Evolutionary conservation across 768 basidiomycete species (phyloP), one percentile per base, ranked within the genome.

Genomic region (Ramaria sp.): DNA sequence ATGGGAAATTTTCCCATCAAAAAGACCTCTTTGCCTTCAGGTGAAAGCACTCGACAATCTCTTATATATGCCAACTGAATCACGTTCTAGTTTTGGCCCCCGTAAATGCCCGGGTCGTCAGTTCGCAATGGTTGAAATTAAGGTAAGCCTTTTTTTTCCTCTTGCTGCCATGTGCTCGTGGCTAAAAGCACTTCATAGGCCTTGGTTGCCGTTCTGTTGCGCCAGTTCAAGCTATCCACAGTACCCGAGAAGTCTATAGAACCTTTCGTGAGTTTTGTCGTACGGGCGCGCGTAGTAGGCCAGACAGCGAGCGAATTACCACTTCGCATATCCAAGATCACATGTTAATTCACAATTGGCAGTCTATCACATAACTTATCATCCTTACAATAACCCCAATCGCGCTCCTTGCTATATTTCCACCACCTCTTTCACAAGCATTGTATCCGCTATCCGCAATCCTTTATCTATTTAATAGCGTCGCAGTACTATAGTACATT

Each of bases 191-290:
- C 22, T 24, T 39, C 22, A 48, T 25, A 67, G 68, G 69, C 65
- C n/a, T 66, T 81, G 50, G 68, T 73, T 27, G 64, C 77, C 22
- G 72, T 74, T 10, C 73, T 83, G 32, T 62, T 83, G 59, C 73
- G 69, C 30, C 73, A 76, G 32, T 83, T 81, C 62, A 70, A 73
- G 7, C 81, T 82, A 60, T 66, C 71, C 3, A 78, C 76, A 57
- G 63, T 69, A 20, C 60, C 44, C 28, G 57, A 43, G 18, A 50
- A 69, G 48, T 69, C 80, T 34, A 81, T 83, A 45, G 81, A 82
- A 59, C 62, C 78, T 22, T 82, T 83, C 64, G 79, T 81, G 59
- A 80, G 80, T 50, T 83, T 82, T 56, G 81, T 83, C 12, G 72
- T 83, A 50, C 74, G 81, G 15, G 79, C 82, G 34, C 73, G 79